Conservation (phyloP, 495 filamentous ascomycete genomes). For the Neurospora sp. region DNA sequence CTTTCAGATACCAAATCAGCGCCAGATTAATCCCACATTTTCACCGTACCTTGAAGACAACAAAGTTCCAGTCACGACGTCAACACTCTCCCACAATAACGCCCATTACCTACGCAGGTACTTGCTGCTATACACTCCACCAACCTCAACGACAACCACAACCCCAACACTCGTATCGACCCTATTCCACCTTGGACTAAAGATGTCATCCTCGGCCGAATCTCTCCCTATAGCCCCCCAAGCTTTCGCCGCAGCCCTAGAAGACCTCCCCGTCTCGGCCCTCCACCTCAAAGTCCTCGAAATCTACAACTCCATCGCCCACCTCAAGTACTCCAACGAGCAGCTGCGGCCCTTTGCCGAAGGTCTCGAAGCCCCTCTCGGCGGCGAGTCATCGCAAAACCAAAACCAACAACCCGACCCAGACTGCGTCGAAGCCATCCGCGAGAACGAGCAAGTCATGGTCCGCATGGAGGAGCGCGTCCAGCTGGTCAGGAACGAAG, state of each 20-base stretch:
- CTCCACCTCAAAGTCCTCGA: conserved; percentile 76
- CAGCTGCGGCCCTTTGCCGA: conserved; percentile 55
- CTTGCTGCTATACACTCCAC: not conserved
- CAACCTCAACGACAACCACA: not conserved
- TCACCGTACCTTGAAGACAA: not conserved
- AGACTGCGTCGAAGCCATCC: conserved; percentile 58
- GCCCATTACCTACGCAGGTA: not conserved
- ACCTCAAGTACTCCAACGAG: conserved; percentile 69
- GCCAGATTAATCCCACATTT: not conserved
- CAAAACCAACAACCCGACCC: conserved; percentile 36
- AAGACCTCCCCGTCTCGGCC: conserved; percentile 56
- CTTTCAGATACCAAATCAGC: not conserved
- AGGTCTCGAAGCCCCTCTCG: conserved; percentile 16
- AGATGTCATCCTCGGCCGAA: conserved; percentile 32
- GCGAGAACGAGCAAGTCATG: conserved; percentile 69
- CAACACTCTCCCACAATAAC: not conserved
- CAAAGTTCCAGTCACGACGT: not conserved
- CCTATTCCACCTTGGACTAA: not conserved
- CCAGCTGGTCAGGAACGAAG: conserved; percentile 55
- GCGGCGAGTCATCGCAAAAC: not conserved
- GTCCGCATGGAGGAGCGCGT: conserved; percentile 64
- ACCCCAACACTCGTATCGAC: not conserved
- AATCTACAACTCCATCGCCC: conserved; percentile 69
- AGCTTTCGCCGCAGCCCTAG: conserved; percentile 62
- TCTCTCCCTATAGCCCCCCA: conserved; percentile 48